Evolutionary conservation across 192 early-diverging fungal genomes (phyloP), one percentile per base, ranked within the genome.

Genomic region (Coemansia sp.): DNA sequence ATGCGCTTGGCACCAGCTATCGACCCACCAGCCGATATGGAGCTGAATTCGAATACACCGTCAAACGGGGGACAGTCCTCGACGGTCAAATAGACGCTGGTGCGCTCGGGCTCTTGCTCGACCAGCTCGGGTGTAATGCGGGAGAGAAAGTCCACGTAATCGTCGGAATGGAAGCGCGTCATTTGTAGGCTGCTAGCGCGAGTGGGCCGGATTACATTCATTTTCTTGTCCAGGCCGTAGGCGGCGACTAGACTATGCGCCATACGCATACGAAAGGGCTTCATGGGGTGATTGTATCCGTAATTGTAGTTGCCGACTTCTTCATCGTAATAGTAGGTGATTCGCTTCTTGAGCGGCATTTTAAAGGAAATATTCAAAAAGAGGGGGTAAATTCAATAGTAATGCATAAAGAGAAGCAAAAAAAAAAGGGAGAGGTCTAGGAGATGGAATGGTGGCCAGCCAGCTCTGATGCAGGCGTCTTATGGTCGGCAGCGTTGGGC

Each of bases 1-100:
- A 99, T 84, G 62, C 94, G 88, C 53, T 93, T 90, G 15, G 95
- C 96, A 5, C 90, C 98, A 70, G 94, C 95, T 69, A 99, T 92
- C 39, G 96, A 97, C 37, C 94, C 95, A 46, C 98, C 98, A 17
- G 94, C 88, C 14, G 93, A 94, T 38, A 96, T 89, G 29, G 88
- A 86, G 78, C 94, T 96, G 71, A 96, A 98, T 67, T 98, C 96
- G 73, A 92, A 96, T 45, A 99, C 72, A 1, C 98, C 98, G 67
- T 98, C 96, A 80, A 98, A 99, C 4, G 95, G 87, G 14, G 98
- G 98, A 80, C 96, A 98, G 82, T 99, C 98, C 39, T 98, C 96
- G 39, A 90, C 93, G 17, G 94, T 89, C 69, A 94, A 92, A 76
- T 92, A 89, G 69, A 85, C 80, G 73, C 75, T 86, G 51, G 86